Base-by-base conservation (phyloP, 192 early-diverging fungal species). In the Umbelopsis sp. region DNA sequence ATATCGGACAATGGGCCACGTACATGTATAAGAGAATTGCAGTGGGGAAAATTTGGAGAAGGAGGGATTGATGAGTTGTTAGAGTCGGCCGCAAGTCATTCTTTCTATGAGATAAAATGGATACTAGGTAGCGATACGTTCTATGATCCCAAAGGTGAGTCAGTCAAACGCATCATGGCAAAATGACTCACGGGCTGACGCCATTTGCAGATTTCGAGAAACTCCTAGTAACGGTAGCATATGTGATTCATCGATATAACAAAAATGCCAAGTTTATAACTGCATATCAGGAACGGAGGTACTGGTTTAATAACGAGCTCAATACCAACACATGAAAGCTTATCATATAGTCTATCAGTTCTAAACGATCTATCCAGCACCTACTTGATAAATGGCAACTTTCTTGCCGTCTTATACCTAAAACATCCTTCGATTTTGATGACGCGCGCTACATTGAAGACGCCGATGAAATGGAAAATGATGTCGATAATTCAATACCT, bases 251-350 rank as follows among this genome's bases (percentile, higher is more conserved):
- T n/a, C 71, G 73, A 13, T 82, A 85, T 50, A 85, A 84, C 46
- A 80, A 76, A 27, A 66, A 79, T 3, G 84, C 86, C 47, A 70
- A 73, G 13, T 93, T 93, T 64, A 49, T 92, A 10, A 91, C 91
- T 3, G 82, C 91, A 1, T 94, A 94, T 69, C 91, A 94, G 67
- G 86, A 93, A 66, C 67, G 93, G 66, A 80, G 76, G 73, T 68
- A 52, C 3, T 70, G 3, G 3, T 4, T 3, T 30, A 7, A 53
- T 8, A 46, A 67, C 52, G 5, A 49, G 51, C 33, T 15, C n/a
- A 61, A 1, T 15, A 30, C 27, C 1, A 33, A 52, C 1, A 11
- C 12, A 65, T 71, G 6, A 0, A 27, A n/a, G 49, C 27, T 50
- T n/a, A 65, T 21, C 12, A 47, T 2, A 13, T 1, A 6, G 16